Evolutionary conservation across 305 asterid genomes (phyloP), one percentile per base, ranked within the genome.

Genomic region (Fraxinus sp.): DNA sequence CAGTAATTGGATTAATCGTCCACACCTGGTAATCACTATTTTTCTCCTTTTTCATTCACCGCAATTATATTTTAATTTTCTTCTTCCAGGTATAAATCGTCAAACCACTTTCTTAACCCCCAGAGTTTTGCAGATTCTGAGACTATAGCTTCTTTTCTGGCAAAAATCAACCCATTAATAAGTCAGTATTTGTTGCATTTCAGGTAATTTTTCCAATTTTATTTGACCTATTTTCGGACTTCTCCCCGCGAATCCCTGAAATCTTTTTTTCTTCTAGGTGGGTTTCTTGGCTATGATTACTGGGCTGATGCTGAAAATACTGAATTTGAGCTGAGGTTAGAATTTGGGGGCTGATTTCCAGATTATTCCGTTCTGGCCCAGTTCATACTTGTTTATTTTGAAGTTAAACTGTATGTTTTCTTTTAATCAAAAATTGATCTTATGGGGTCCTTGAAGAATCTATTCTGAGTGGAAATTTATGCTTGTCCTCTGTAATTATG

Each of bases 201-300:
- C 62, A 57, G 80, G 80, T 76, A 37, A 6, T 83, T 78, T 5
- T n/a, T 18, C 20, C 32, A 3, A 1, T 52, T 52, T 70, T 26
- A 20, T 68, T 82, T 71, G 77, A 6, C 62, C 26, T 41, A 68
- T 59, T 70, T 59, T 46, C 79, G 68, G 84, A 85, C 55, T 80
- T 82, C 46, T 79, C 83, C 79, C 70, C 76, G 59, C 78, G 55
- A 83, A 87, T 81, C 88, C 88, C 90, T 83, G 81, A 83, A 74
- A 76, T 13, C 70, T 62, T 18, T 59, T 59, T 36, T 82, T 2
- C 83, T 79, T 80, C 84, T 87, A 85, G 87, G 85, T 70, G 79
- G 79, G 59, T 62, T 68, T 76, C 68, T 59, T 83, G 44, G 32
- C 78, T 78, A 74, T 85, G 84, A 68, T 82, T 82, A 82, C 20